These are phyloP conservation scores for Lachancea cidri DNA, from an alignment of 805 yeast genomes.

Conservation along the genomic window DNA sequence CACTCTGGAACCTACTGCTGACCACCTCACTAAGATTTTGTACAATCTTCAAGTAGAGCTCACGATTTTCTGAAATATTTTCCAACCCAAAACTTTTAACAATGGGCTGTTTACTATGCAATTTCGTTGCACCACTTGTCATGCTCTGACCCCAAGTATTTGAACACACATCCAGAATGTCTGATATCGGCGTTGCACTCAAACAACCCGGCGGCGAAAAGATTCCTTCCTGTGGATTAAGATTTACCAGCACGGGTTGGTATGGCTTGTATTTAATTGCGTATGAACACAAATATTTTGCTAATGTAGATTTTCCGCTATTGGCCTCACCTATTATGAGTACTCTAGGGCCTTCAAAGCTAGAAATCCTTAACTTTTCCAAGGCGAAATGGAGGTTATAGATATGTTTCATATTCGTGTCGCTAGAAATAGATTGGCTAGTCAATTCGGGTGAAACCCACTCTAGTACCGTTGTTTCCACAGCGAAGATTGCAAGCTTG, in stretches of 20 bases:
- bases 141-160: constrained; percentile 72
- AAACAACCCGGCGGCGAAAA: constrained; percentile 78
- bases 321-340: constrained; percentile 67
- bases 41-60: constrained; percentile 44
- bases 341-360: constrained; percentile 40
- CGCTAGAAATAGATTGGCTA: constrained; percentile 45
- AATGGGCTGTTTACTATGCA: constrained; percentile 87
- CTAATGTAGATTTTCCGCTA: constrained; percentile 75
- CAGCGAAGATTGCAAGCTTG: constrained; percentile 52
- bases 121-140: constrained; percentile 68
- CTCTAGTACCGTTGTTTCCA: constrained; percentile 60
- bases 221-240: constrained; percentile 70
- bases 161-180: constrained; percentile 66
- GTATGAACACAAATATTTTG: constrained; percentile 66
- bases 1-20: constrained; percentile 23
- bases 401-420: constrained; percentile 69
- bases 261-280: constrained; percentile 61
- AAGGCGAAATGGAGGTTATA: constrained; percentile 70
- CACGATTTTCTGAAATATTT: constrained; percentile 45
- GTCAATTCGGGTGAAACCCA: constrained; percentile 36
- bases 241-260: constrained; percentile 68
- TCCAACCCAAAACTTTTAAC: constrained; percentile 77
- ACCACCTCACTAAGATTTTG: constrained; percentile 48
- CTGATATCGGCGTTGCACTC: constrained; percentile 79
- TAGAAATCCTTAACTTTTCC: constrained; percentile 45